Conservation (phyloP, 2,329 filamentous ascomycete species). For the Dothideomycetes sp. region DNA sequence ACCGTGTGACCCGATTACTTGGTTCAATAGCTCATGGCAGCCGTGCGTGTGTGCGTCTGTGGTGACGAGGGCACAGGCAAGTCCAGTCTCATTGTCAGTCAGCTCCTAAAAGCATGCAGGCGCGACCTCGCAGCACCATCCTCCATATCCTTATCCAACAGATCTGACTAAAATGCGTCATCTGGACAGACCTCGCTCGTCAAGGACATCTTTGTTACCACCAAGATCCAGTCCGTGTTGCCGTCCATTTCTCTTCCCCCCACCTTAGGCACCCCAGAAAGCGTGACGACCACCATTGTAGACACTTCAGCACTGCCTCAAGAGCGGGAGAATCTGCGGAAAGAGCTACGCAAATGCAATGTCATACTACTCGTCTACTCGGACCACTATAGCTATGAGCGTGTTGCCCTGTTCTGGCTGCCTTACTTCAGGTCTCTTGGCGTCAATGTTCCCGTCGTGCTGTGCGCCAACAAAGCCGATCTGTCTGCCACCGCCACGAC, state of each 20-base stretch:
- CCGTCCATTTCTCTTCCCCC: conserved; percentile 93
- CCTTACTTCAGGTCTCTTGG: conserved; percentile 94
- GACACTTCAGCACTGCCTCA: conserved; percentile 93
- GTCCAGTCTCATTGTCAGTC: conserved; percentile 48
- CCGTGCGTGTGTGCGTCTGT: conserved; percentile 88
- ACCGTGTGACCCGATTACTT: too few species aligned
- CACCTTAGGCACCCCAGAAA: conserved; percentile 84
- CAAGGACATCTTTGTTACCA: conserved; percentile 91
- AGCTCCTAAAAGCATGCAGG: too few species aligned
- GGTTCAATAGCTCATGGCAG: conserved; percentile 10
- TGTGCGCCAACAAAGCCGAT: conserved; percentile 98
- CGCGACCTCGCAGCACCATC: too few species aligned
- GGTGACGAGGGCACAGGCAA: conserved; percentile 95
- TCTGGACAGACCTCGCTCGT: conserved; percentile 68
- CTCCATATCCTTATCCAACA: too few species aligned
- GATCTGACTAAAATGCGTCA: too few species aligned
- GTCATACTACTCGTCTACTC: conserved; percentile 95
- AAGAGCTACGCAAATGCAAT: conserved; percentile 93
- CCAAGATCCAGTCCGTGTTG: conserved; percentile 88
- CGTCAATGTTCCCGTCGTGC: conserved; percentile 94
- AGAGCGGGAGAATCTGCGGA: conserved; percentile 78
- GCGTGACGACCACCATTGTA: conserved; percentile 94
- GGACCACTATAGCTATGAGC: conserved; percentile 97
- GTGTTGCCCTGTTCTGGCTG: conserved; percentile 96
- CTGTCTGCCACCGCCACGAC: conserved; percentile 63